Evolutionary conservation across 768 basidiomycete species (phyloP), one percentile per base, ranked within the genome.

Genomic region (Mycena albidolilacea): DNA sequence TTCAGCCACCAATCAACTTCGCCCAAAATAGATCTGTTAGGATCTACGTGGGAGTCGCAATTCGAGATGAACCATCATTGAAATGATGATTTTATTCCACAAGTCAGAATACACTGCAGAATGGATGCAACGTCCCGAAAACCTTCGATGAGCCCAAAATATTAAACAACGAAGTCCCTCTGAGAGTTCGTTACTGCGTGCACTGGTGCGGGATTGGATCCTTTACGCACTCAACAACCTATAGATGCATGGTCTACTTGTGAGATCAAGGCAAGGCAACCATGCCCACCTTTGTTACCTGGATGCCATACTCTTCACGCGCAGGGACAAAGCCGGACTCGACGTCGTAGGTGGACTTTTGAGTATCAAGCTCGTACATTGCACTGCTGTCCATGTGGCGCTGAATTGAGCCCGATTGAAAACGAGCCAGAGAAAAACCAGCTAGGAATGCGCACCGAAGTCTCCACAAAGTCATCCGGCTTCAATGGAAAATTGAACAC

Each of bases 141-240:
- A 37, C 46, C 46, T 43, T 48, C 46, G 48, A 60, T 23, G 61
- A 48, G 39, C 38, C 60, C 63, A 55, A 44, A 39, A 70, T 46
- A 39, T n/a, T 59, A 58, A 62, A 59, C 48, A 52, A 62, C 11
- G 6, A 54, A 69, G 30, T 62, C 39, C 58, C 23, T 1, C 19
- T 58, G 37, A 50, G 7, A 54, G 37, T 60, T 10, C 39, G 50
- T 54, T 72, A 78, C 70, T 76, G 77, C 1, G 77, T 78, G 59
- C 75, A 75, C 12, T 72, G 58, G 38, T 73, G 79, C 2, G 62
- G 72, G 14, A 64, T 46, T 2, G 79, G 79, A 57, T 83, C 84
- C 69, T 82, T 71, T 35, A 81, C 76, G 9, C 78, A 83, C 74
- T 85, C 84, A 17, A 84, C 78, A 58, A 85, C 82, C 84, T 85